Conservation (phyloP, 2,329 filamentous ascomycete species). For the Tolypocladium inflatum region DNA sequence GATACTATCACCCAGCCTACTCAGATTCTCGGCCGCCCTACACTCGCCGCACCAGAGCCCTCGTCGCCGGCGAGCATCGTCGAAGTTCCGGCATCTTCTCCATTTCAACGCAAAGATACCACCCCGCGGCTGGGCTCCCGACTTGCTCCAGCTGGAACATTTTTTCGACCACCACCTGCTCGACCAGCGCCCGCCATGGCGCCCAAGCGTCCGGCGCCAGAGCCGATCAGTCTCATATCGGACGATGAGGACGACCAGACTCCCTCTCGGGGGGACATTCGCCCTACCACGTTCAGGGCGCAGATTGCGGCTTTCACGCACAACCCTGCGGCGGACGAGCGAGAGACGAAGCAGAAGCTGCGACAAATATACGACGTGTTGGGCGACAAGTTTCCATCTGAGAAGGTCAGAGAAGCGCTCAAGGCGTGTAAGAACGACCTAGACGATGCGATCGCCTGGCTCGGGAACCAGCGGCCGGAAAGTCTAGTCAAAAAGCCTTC, state of each 20-base stretch:
- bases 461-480: slow-evolving; percentile 10
- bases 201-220: slow-evolving; percentile 25
- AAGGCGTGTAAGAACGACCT: slow-evolving; percentile 21
- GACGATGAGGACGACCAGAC: slow-evolving; percentile 37
- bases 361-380: slow-evolving; percentile 27
- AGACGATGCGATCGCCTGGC: slow-evolving; percentile 23
- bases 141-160: slow-evolving; percentile 69
- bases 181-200: slow-evolving; percentile 12
- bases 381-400: slow-evolving; percentile 17
- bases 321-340: slow-evolving; percentile 34
- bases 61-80: slow-evolving; percentile 42
- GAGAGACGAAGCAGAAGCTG: slow-evolving; percentile 22
- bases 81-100: slow-evolving; percentile 87
- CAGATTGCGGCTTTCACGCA: slow-evolving; percentile 33
- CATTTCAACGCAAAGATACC: slow-evolving; percentile 38
- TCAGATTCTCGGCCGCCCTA: slow-evolving; percentile 33
- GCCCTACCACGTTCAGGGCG: slow-evolving; percentile 45
- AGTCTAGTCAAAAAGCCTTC: background rate
- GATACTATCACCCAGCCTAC: slow-evolving; percentile 32
- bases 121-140: slow-evolving; percentile 34
- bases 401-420: slow-evolving; percentile 23
- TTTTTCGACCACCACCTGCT: slow-evolving; percentile 48
- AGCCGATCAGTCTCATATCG: slow-evolving; percentile 37
- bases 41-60: slow-evolving; percentile 20
- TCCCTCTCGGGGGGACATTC: slow-evolving; percentile 50